Percentiles rank a stretch among this genome's conserved stretches.
phyloP scores from a whole-genome alignment of 495 filamentous ascomycete genomes.

The Cenococcum geophilum region DNA sequence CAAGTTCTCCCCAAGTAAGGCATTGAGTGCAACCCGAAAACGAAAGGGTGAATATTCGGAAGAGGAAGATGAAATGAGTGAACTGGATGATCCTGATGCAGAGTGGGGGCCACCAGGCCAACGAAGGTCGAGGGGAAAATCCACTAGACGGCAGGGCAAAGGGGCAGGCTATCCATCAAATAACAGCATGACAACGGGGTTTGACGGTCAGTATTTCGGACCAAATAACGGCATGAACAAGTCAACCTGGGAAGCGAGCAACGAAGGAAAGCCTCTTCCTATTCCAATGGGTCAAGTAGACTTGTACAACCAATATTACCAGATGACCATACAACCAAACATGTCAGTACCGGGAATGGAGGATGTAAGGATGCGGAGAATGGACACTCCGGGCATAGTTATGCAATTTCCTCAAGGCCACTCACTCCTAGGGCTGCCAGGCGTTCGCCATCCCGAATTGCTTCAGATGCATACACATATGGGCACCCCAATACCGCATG shows the following conservation, averaged over 20 bases:
- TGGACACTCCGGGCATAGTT: slow-evolving; percentile 22
- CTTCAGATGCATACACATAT: slow-evolving; percentile 31
- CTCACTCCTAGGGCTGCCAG: slow-evolving; percentile 45
- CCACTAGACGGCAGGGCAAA: slow-evolving; percentile 8
- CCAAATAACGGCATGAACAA: slow-evolving; percentile 35
- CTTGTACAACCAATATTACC: slow-evolving; percentile 56
- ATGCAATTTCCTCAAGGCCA: slow-evolving; percentile 27
- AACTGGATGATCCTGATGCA: slow-evolving; percentile 31
- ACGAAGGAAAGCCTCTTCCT: slow-evolving; percentile 56
- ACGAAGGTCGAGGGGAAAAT: slow-evolving; percentile 10
- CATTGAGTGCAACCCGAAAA: slow-evolving; percentile 45
- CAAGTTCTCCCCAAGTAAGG: slow-evolving; percentile 87
- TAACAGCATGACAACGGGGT: slow-evolving; percentile 8
- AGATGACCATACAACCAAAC: slow-evolving; percentile 29
- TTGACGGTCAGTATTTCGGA: slow-evolving; percentile 14
- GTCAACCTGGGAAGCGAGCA: slow-evolving; percentile 56
- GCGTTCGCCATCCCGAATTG: slow-evolving; percentile 49
- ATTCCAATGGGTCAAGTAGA: slow-evolving; percentile 48
- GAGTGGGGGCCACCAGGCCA: slow-evolving; percentile 31
- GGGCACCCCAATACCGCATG: slow-evolving; percentile 30
- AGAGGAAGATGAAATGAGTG: slow-evolving; percentile 28
- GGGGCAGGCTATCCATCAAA: slow-evolving; percentile 10
- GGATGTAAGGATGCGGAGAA: slow-evolving; percentile 22
- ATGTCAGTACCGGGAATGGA: slow-evolving; percentile 24
- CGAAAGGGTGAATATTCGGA: slow-evolving; percentile 41